These are phyloP conservation scores for Haplosporangium sp. DNA, from an alignment of 371 early-diverging fungal genomes.

Conservation along the genomic window DNA sequence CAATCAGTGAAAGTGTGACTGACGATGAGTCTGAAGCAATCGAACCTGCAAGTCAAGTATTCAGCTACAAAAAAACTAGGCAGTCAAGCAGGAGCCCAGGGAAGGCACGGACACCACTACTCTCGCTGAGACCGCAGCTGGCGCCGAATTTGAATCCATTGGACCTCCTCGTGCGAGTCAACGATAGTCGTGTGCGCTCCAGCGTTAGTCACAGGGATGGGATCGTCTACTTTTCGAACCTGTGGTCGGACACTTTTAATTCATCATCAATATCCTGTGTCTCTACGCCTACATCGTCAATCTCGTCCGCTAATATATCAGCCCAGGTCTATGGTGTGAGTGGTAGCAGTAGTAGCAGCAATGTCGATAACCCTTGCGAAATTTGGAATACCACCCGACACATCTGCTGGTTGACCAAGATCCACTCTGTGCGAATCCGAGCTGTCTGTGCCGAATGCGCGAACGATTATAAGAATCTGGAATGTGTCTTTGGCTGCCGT, in stretches of 20 bases:
- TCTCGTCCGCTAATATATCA: neutral
- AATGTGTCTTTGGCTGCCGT: slow-evolving; percentile 24
- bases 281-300: neutral
- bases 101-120: neutral
- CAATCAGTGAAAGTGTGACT: neutral
- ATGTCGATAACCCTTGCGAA: neutral
- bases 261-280: no score
- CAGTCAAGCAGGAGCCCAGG: neutral
- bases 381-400: neutral
- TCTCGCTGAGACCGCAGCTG: neutral
- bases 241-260: neutral
- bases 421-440: slow-evolving; percentile 10
- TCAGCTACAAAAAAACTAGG: neutral
- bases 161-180: slow-evolving; percentile 8
- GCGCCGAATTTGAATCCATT: neutral
- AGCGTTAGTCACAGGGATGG: neutral
- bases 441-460: slow-evolving; percentile 34
- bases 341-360: neutral
- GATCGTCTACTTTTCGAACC: slow-evolving; percentile 9
- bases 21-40: no score
- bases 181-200: neutral
- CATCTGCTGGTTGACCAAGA: slow-evolving; percentile 24
- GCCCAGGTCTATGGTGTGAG: neutral
- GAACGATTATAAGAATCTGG: slow-evolving; percentile 26
- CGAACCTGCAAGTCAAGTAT: no score